A percentile compares a stretch with the other conserved stretches of the same genome.
These are phyloP conservation scores for Coemansia sp. DNA, from an alignment of 192 early-diverging fungal genomes.

Conservation along the genomic window DNA sequence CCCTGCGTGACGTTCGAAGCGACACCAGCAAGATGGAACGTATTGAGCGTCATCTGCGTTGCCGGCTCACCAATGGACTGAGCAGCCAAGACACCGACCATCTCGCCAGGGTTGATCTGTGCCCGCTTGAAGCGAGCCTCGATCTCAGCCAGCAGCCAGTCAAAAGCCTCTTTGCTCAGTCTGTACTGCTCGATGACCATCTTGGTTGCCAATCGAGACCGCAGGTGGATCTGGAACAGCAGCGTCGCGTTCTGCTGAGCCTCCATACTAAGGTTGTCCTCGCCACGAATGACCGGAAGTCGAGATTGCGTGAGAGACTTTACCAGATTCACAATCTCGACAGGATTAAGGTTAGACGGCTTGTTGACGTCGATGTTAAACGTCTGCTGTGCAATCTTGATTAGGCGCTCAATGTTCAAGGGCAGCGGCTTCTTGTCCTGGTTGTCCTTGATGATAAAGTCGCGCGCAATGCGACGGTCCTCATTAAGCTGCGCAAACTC, in stretches of 20 bases:
- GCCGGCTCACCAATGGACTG: conserved; percentile 99
- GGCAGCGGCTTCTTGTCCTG: conserved; percentile 84
- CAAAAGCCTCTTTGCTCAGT: conserved; percentile 83
- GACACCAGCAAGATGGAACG: conserved; percentile 99
- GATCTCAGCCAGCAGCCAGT: conserved; percentile 94
- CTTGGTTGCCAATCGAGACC: conserved; percentile 80
- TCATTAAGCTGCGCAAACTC: conserved; percentile 77
- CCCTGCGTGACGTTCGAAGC: conserved; percentile 95
- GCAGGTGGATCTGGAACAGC: conserved; percentile 83
- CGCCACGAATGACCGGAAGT: conserved; percentile 77
- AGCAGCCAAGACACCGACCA: conserved; percentile 97
- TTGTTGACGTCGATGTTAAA: conserved; percentile 82
- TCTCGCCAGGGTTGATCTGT: conserved; percentile 92
- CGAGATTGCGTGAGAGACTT: conserved; percentile 71
- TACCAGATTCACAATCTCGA: conserved; percentile 76
- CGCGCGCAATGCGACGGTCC: conserved; percentile 77
- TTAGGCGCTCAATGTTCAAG: conserved; percentile 84
- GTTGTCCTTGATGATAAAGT: conserved; percentile 78
- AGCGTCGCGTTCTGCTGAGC: conserved; percentile 93
- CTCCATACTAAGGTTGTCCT: conserved; percentile 82
- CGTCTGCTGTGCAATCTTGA: conserved; percentile 87
- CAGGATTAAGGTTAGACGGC: conserved; percentile 85
- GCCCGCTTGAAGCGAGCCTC: conserved; percentile 87
- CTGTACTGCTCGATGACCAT: conserved; percentile 90
- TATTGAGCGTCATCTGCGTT: conserved; percentile 99